Conservation (phyloP, 78 protist genomes). For the Dictyostelium discoideum region DNA sequence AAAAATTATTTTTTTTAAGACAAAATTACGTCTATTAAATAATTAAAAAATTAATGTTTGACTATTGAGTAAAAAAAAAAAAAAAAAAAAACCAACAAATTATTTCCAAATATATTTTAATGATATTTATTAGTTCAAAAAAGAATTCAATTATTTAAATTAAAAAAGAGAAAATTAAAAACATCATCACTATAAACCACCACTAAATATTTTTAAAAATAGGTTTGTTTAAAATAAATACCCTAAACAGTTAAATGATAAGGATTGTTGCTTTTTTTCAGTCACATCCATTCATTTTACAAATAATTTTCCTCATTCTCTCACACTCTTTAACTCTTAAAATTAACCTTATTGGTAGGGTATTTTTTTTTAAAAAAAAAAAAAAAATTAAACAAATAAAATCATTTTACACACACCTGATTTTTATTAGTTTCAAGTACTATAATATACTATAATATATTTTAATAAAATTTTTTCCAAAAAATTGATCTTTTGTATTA, state of each 20-base stretch:
- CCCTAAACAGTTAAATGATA: neutral
- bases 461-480: neutral
- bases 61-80: neutral
- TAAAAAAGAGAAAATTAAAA: neutral
- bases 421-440: neutral
- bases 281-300: neutral
- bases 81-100: neutral
- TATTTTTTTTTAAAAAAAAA: no score
- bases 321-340: neutral
- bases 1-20: no score
- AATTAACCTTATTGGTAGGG: neutral
- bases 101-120: neutral
- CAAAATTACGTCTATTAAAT: neutral
- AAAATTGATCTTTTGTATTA: neutral
- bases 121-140: neutral
- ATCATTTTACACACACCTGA: neutral
- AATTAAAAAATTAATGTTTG: neutral
- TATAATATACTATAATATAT: neutral
- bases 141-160: neutral
- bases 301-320: neutral
- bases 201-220: neutral
- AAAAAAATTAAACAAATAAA: no score
- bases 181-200: neutral
- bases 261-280: neutral
- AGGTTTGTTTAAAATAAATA: neutral